Base-by-base conservation (phyloP, 83 land plant species). In the Picea abies region DNA sequence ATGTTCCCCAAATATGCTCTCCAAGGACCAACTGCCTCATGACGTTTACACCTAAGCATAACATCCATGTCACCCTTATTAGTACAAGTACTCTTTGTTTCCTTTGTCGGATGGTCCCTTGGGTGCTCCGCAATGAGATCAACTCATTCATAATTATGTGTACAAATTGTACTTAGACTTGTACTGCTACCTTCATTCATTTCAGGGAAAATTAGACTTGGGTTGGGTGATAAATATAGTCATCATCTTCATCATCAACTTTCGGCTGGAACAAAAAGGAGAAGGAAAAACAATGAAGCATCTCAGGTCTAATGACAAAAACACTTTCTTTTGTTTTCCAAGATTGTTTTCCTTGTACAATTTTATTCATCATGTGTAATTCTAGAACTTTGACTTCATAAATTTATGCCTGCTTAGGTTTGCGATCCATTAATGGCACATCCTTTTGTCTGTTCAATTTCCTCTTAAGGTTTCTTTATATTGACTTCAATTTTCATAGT, bases 11-110 rank as follows among this genome's bases (percentile, higher is more conserved):
- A 83, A 83, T 76, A 71, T 83, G 58, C 79, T 83, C n/a, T 52
- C 84, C 29, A 83, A 83, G 39, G 84, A 80, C 60, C 84, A 83
- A 78, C 47, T 83, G 61, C 80, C 80, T 26, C 84, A 83, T 63
- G 84, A 83, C 23, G 80, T 83, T 60, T 83, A 83, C 26, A 80
- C 66, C 17, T 83, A 80, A 80, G 71, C 84, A 14, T 32, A 56
- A 56, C 79, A 79, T 26, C 71, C 35, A 0, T 79, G 79, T 16
- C 84, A 58, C 0, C 77, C 52, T 52, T 58, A 49, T 52, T 76
- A 76, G 79, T 76, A 76, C 4, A 7, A n/a, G 14, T 66, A 37
- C 56, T 25, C 16, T 76, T 23, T 19, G 52, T 23, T 39, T 14
- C 16, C 79, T 52, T 25, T 11, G 16, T 25, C 4, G 16, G 35